These are phyloP conservation scores for Fusarium robinianum DNA, from an alignment of 2,329 filamentous ascomycete species.

Conservation along the genomic window DNA sequence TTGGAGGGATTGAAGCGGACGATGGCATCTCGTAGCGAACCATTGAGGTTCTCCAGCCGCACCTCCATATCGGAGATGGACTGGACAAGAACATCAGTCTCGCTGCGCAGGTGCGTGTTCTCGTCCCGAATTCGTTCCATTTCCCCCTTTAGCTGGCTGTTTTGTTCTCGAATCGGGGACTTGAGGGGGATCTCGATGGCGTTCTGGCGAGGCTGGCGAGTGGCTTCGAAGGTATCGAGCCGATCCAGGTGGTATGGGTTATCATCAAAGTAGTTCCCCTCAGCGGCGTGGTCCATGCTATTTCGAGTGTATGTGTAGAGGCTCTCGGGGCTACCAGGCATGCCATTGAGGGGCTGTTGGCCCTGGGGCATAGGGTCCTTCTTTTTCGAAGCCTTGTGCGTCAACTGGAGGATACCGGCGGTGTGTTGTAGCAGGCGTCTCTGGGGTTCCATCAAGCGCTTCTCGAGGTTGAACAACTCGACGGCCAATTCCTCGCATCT, in stretches of 20 bases:
- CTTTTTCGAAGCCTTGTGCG: constrained; percentile 76
- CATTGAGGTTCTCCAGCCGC: constrained; percentile 70
- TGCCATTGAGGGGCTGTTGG: constrained; percentile 56
- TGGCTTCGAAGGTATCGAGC: constrained; percentile 52
- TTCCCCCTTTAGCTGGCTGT: constrained; percentile 55
- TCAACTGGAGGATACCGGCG: constrained; percentile 87
- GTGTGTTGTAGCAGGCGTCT: constrained; percentile 84
- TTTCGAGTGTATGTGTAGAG: constrained; percentile 70
- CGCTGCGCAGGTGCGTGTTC: constrained; percentile 45
- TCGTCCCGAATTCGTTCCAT: constrained; percentile 53
- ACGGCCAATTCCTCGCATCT: constrained; percentile 85
- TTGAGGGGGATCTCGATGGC: constrained; percentile 63
- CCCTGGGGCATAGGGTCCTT: constrained; percentile 49
- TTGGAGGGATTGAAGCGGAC: constrained; percentile 63
- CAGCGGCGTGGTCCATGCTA: constrained; percentile 58
- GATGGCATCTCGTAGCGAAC: constrained; percentile 68
- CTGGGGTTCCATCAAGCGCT: constrained; percentile 74
- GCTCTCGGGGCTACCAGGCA: constrained; percentile 77
- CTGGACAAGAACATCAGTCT: constrained; percentile 44
- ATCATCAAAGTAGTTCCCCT: constrained; percentile 74
- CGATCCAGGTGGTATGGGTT: constrained; percentile 70
- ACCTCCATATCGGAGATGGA: constrained; percentile 65
- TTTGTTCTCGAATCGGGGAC: constrained; percentile 60
- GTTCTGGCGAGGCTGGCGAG: constrained; percentile 44
- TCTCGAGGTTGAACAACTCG: constrained; percentile 80